Evolutionary conservation across 371 early-diverging fungal species (phyloP), one percentile per base, ranked within the genome.

Genomic region (Mortierella sp.): DNA sequence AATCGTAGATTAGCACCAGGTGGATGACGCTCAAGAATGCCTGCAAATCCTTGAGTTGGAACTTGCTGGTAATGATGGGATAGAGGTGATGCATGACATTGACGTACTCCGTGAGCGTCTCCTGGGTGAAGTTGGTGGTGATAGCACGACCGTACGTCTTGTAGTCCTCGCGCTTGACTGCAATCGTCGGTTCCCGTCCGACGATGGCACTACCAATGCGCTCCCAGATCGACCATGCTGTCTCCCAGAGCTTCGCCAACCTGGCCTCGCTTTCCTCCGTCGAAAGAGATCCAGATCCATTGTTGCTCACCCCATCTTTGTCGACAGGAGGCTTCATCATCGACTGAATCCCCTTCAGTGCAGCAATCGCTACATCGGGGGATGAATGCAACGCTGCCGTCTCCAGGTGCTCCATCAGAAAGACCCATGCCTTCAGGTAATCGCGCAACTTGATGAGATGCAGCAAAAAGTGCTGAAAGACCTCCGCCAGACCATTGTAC

Each of bases 161-260:
- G 47, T 79, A 79, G 26, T 77, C 71, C 45, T 71, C 61, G 40
- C 80, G 71, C 19, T 43, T 76, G 44, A 44, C 19, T 1, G 68
- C 72, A 43, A 75, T 63, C 9, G 75, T n/a, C 2, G 80, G 73
- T 41, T 66, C 69, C 29, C 84, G 43, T 4, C 64, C 63, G 0
- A 74, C 69, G 24, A 79, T 76, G 0, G 74, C 40, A 66, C 76
- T 48, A 29, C 96, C 96, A 78, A 97, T 94, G 13, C 82, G 85
- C 47, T 92, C 89, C 98, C 98, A 97, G 0, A 90, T 86, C 6
- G 85, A 76, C 96, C 96, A 97, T 0, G 92, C 91, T 22, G 87
- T 88, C 48, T 89, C 86, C 95, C 95, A 95, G 9, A 95, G 82
- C 13, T 76, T 74, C 11, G 78, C 72, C 47, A 92, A 68, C 22